Base-by-base conservation (phyloP, 106 monocot genomes). In the Allium sativum region DNA sequence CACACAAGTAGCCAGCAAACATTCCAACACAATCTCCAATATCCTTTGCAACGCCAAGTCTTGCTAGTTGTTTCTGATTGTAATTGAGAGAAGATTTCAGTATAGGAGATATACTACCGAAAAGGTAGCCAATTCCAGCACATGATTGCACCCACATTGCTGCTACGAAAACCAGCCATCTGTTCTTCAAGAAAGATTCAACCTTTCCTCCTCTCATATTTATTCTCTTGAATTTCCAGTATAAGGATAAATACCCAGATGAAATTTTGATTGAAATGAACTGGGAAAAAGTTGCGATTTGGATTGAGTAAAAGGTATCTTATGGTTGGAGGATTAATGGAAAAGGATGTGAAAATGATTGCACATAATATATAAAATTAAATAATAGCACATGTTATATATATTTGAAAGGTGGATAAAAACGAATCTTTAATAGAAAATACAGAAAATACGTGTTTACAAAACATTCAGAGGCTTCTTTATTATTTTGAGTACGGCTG, bases 81-180 rank as follows among this genome's bases (percentile, higher is more conserved):
- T 86, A 91, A 16, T 71, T 68, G 3, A 91, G 51, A 13, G 79
- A 65, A 61, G 68, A 62, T 77, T 91, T 91, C 6, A 91, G 66
- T 48, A 76, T 73, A 0, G 91, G 91, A 18, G 91, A 91, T 10
- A 91, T 21, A 65, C 86, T 86, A 14, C 91, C 91, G 53, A 86
- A 91, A 2, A 91, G 52, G 43, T 91, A 91, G 6, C 86, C 91
- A 22, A 86, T 43, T 7, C 91, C 91, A 0, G 85, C 86, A 4
- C 67, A 53, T 2, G 91, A 71, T 52, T 83, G 82, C 12, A 91
- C 44, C 91, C 91, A 91, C 80, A 91, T 91, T 68, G 86, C 79
- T 8, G 75, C 86, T 54, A 91, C 91, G 44, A 91, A 86, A n/a
- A 91, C 86, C 46, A 86, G 77, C 91, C 91, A 91, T 75, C 91